A percentile compares a stretch with the other conserved stretches of the same genome.
Evolutionary conservation across 208 protist species (phyloP).

Genomic region (Leishmania mexicana): DNA sequence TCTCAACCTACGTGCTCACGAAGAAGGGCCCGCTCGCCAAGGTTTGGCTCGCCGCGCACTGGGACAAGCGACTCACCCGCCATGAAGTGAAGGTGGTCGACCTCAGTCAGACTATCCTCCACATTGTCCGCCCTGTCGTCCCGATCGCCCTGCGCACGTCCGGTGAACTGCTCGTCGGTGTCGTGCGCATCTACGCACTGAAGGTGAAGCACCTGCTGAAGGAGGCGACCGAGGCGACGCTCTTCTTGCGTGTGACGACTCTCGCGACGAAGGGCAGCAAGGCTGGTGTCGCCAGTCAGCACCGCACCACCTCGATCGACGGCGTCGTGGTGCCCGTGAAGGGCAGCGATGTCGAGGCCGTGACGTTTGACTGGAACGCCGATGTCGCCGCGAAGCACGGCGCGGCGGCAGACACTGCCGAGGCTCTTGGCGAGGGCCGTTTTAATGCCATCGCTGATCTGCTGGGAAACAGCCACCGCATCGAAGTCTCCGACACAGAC

Average conservation of each 20-base stretch:
- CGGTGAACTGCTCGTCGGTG: conserved; percentile 96
- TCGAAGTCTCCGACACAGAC: conserved; percentile 17
- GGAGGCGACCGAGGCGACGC: conserved; percentile 85
- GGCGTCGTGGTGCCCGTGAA: conserved; percentile 55
- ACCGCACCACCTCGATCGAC: conserved; percentile 45
- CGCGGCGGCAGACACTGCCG: conserved; percentile 38
- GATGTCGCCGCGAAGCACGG: conserved; percentile 27
- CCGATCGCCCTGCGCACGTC: conserved; percentile 96
- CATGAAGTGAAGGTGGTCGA: conserved; percentile 92
- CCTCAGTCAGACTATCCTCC: conserved; percentile 88
- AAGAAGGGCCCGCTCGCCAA: conserved; percentile 96
- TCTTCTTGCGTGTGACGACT: conserved; percentile 69
- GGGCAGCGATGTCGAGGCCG: conserved; percentile 72
- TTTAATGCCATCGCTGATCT: conserved; percentile 86
- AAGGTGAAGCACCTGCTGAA: conserved; percentile 93
- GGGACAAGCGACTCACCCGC: conserved; percentile 95
- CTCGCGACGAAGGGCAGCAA: conserved; percentile 31
- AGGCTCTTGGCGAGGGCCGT: conserved; percentile 58
- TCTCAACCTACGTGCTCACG: conserved; percentile 95
- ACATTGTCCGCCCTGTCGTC: conserved; percentile 94
- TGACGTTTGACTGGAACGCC: conserved; percentile 71
- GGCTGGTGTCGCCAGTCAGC: conserved; percentile 20
- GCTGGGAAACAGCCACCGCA: conserved; percentile 33
- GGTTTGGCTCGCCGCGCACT: conserved; percentile 97
- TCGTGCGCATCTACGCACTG: conserved; percentile 96